Base-by-base conservation (phyloP, 768 basidiomycete genomes). In the Tylopilus felleus region DNA sequence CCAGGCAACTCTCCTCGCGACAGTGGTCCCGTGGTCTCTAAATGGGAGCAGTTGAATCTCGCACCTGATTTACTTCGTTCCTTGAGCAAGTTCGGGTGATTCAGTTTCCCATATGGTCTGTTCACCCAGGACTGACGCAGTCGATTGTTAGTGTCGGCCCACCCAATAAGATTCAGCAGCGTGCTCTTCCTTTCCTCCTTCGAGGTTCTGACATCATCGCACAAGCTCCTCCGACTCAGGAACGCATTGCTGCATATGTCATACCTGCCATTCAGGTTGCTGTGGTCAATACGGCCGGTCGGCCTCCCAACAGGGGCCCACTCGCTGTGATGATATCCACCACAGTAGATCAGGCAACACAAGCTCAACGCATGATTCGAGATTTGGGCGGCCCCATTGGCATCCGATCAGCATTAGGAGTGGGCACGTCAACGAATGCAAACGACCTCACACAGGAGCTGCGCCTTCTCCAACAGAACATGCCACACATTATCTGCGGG, bases 131-230 rank as follows among this genome's bases (percentile, higher is more conserved):
- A 43, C 62, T 70, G 47, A 68, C 44, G 27, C 27, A 52, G 16
- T 43, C 39, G 27, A 41, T n/a, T 42, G 7, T 23, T 64, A 95
- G 94, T 39, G 87, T 98, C 57, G 95, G 96, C 1, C 97, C 97
- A 2, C 97, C 97, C 7, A 98, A 98, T 72, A 99, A 99, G 77
- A 97, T 99, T 60, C 97, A 98, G 72, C 93, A 96, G 66, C 83
- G 96, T 45, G 95, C 97, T 42, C 76, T 99, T 47, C 97, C 97
- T 8, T 98, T 98, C 75, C 83, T 99, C 55, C 79, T 98, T 31
- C 83, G 88, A 48, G 95, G 93, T 8, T 84, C 93, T 35, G 97
- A 99, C 64, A 98, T 98, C 65, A 98, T 99, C 64, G 95, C 96
- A 9, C 97, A 99, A 73, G 97, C 96, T 10, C 97, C 97, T 44